phyloP scores from a whole-genome alignment of 768 basidiomycete species.

The Trametes elegans region DNA sequence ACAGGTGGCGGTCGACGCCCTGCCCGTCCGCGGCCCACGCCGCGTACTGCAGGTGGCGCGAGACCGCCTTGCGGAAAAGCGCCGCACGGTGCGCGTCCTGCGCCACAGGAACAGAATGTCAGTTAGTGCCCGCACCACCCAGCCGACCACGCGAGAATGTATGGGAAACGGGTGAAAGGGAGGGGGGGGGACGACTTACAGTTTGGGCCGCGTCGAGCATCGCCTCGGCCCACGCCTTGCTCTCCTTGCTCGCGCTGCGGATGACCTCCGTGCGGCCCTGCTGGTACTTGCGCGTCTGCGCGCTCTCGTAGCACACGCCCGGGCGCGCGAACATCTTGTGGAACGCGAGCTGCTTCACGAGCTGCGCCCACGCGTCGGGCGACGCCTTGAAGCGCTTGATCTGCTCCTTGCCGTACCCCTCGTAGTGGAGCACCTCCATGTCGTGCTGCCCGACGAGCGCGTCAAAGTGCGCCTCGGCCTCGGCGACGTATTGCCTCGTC shows the following conservation, averaged over 20 bases:
- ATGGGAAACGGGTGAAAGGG: background rate
- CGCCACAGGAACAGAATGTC: background rate
- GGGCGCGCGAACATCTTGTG: conserved; percentile 77
- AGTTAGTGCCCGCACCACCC: too few species aligned
- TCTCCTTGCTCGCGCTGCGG: conserved; percentile 78
- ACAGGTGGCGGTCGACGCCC: conserved; percentile 94
- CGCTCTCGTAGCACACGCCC: conserved; percentile 88
- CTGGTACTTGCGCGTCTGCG: conserved; percentile 91
- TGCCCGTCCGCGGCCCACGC: conserved; percentile 91
- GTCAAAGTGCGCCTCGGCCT: conserved; percentile 69
- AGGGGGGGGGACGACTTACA: conserved; percentile 35
- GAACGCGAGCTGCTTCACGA: conserved; percentile 95
- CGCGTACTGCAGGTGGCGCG: conserved; percentile 85
- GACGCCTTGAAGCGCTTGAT: conserved; percentile 83
- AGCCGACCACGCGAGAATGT: too few species aligned
- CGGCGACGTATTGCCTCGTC: conserved; percentile 49
- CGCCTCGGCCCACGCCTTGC: conserved; percentile 82
- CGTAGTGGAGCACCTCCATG: conserved; percentile 43
- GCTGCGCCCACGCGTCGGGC: conserved; percentile 94
- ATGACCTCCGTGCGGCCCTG: conserved; percentile 95
- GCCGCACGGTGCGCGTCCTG: conserved; percentile 57
- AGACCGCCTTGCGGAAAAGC: conserved; percentile 73
- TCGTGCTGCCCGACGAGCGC: conserved; percentile 76
- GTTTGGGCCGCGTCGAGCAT: conserved; percentile 64
- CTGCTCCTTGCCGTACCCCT: conserved; percentile 74